Evolutionary conservation across 2,329 filamentous ascomycete genomes (phyloP), one percentile per base, ranked within the genome.

Genomic region (Xylariomycetidae sp.): DNA sequence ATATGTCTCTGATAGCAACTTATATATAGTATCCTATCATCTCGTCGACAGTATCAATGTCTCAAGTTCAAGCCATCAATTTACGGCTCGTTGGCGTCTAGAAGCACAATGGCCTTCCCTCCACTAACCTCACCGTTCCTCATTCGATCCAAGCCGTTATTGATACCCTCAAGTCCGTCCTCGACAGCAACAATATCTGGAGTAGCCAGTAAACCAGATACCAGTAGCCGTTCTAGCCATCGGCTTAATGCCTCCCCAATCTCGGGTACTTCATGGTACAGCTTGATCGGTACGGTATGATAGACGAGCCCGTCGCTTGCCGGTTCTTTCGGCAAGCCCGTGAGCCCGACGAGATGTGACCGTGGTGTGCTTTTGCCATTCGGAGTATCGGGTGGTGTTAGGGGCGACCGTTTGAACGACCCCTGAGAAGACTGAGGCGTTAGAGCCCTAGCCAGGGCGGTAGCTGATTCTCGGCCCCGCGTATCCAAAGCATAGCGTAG

Each of bases 271-370:
- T 82, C 77, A 50, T 89, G 85, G 49, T 86, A 88, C 4, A 86
- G 50, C 56, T 88, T 88, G 41, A 89, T 85, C 0, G 84, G 84
- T 0, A 88, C 79, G 0, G 68, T 75, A 49, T 87, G 82, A 36
- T 78, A 70, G 5, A 64, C 53, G 0, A 78, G 63, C 0, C 67
- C 67, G 0, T 62, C 58, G 0, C 58, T 53, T 0, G 57, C 56
- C 2, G 59, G 56, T 4, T 61, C 62, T 49, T 85, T 85, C 0
- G 84, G 84, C 3, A 86, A 44, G 0, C 82, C 83, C 0, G 77
- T 77, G 27, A 88, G 48, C 0, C 83, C 82, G 1, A 88, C 69
- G 0, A 88, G 62, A 56, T 88, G 84, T 2, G 67, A 57, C 2
- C 56, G 47, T 20, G 40, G 38, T 13, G 41, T 37, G 8, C 41